These are phyloP conservation scores for Penicillium sp. DNA, from an alignment of 2,329 filamentous ascomycete species.

Conservation along the genomic window DNA sequence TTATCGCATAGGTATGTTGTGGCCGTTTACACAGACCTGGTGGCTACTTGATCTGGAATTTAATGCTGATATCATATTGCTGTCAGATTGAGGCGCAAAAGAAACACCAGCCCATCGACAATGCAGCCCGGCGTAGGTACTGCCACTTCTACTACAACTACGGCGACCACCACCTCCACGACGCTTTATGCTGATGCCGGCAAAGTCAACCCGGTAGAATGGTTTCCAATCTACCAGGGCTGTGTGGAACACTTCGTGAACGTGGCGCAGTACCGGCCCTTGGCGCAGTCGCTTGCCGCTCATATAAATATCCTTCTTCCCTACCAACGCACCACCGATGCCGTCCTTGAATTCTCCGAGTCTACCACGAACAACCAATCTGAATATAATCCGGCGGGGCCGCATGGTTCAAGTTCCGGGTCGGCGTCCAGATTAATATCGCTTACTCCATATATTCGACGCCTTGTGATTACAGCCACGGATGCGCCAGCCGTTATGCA, in stretches of 20 bases:
- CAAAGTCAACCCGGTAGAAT: conserved; percentile 67
- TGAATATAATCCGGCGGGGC: conserved; percentile 11
- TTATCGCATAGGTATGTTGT: conserved; percentile 8
- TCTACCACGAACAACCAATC: conserved; percentile 28
- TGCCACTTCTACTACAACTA: conserved; percentile 1
- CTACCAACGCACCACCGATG: conserved; percentile 61
- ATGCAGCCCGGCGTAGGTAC: conserved; percentile 7
- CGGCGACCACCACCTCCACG: not conserved
- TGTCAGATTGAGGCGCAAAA: not conserved
- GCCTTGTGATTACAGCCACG: conserved; percentile 86
- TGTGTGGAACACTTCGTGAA: conserved; percentile 88
- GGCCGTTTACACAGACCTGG: not conserved
- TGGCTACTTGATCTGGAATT: not conserved
- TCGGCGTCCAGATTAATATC: conserved; percentile 48
- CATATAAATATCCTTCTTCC: conserved; percentile 91
- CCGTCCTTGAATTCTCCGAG: conserved; percentile 33
- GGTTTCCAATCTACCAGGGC: conserved; percentile 83
- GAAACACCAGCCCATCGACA: not conserved
- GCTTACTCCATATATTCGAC: conserved; percentile 83
- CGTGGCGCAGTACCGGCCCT: conserved; percentile 72
- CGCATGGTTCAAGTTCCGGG: conserved; percentile 20
- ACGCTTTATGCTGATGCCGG: conserved; percentile 31
- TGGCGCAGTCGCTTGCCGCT: conserved; percentile 80
- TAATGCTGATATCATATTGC: not conserved
- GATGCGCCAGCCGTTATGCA: conserved; percentile 79